Evolutionary conservation across 2,329 filamentous ascomycete genomes (phyloP).

Genomic region (Polychaeton citri): DNA sequence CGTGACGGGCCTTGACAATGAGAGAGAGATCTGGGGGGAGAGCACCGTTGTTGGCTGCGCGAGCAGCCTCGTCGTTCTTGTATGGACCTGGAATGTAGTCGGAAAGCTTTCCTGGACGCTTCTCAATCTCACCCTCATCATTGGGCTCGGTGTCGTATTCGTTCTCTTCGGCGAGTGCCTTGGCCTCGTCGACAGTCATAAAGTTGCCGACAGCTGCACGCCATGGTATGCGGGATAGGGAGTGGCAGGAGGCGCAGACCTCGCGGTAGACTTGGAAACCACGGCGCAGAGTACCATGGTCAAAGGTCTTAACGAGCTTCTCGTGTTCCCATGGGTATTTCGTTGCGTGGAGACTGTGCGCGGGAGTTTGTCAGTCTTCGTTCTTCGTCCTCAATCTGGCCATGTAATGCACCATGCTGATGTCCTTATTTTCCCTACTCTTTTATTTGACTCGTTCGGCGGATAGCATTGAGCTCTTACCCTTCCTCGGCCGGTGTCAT

Average conservation of each 20-base stretch:
- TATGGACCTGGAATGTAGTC: slow-evolving; percentile 93
- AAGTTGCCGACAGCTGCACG: slow-evolving; percentile 78
- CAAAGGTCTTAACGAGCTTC: slow-evolving; percentile 88
- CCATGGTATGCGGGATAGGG: slow-evolving; percentile 86
- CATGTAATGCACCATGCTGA: slow-evolving; percentile 15
- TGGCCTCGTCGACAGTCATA: slow-evolving; percentile 96
- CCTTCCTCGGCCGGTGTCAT: slow-evolving; percentile 94
- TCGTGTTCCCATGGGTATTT: slow-evolving; percentile 92
- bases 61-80: slow-evolving; percentile 98
- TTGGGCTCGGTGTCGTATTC: slow-evolving; percentile 98
- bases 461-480: slow-evolving; percentile 47
- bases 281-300: slow-evolving; percentile 93
- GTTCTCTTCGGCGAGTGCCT: slow-evolving; percentile 91
- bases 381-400: slow-evolving; percentile 3
- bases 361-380: slow-evolving; percentile 13
- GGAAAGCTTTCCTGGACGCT: slow-evolving; percentile 95
- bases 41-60: slow-evolving; percentile 96
- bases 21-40: slow-evolving; percentile 93
- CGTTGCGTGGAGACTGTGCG: slow-evolving; percentile 69
- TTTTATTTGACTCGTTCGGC: neutral
- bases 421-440: slow-evolving; percentile 7
- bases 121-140: slow-evolving; percentile 94
- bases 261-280: slow-evolving; percentile 99
- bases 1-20: slow-evolving; percentile 95
- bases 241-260: slow-evolving; percentile 97